Conservation (phyloP, 768 basidiomycete genomes). For the Polyporus arcularius region DNA sequence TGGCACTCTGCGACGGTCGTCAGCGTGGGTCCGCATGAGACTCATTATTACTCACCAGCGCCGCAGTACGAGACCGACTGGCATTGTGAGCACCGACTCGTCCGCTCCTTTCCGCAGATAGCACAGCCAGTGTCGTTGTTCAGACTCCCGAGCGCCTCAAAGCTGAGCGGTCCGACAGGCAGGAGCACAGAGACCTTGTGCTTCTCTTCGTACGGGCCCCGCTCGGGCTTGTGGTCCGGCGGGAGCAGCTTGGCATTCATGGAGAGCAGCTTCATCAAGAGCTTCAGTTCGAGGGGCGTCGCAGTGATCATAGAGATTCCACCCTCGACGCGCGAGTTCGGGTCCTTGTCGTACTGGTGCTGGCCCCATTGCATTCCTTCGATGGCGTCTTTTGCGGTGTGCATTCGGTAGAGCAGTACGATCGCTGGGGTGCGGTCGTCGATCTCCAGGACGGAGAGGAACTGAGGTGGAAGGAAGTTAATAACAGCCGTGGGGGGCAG, state of each 20-base stretch:
- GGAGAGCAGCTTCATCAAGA: constrained; percentile 33
- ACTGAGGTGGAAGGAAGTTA: background rate
- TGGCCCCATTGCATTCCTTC: background rate
- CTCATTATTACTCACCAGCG: constrained; percentile 25
- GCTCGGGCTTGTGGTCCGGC: constrained; percentile 25
- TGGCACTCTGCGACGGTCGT: background rate
- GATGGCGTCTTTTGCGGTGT: background rate
- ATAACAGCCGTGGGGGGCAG: too few relatives aligned
- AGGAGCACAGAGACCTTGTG: constrained; percentile 37
- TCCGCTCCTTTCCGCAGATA: constrained; percentile 38
- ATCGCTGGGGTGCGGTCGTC: background rate
- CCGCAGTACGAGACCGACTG: constrained; percentile 39
- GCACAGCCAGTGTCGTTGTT: constrained; percentile 38
- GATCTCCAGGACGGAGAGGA: background rate
- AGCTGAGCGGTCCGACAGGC: constrained; percentile 37
- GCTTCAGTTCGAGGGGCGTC: constrained; percentile 33
- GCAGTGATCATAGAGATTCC: background rate
- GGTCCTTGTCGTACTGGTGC: background rate
- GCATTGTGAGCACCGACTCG: constrained; percentile 38
- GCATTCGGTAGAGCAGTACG: background rate
- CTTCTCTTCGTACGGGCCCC: constrained; percentile 24
- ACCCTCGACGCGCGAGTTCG: background rate
- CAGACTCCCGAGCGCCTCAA: constrained; percentile 38
- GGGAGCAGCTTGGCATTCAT: constrained; percentile 34
- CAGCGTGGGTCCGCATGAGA: background rate